Evolutionary conservation across 495 filamentous ascomycete species (phyloP), one percentile per base, ranked within the genome.

Genomic region (Parathielavia hyrcaniae): DNA sequence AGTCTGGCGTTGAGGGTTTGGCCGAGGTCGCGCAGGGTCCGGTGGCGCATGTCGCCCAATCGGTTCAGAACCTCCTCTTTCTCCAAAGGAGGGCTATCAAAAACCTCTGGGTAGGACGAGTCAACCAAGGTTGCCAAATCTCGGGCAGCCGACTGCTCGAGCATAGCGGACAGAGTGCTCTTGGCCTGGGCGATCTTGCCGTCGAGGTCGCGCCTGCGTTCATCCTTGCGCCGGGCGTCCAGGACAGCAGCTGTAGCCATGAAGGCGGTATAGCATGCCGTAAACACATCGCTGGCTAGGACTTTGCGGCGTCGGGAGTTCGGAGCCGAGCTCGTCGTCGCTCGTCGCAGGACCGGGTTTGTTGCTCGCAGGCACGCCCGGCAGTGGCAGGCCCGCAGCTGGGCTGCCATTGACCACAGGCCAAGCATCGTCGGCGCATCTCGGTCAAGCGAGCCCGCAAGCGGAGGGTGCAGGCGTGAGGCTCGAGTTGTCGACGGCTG

Each of bases 251-350:
- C 89, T n/a, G 83, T 81, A 3, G 84, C 86, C 57, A 89, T 82
- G 39, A 90, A 83, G 53, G 84, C 83, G 4, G 84, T 84, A 64
- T 89, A 90, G 59, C 83, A 78, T 13, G 84, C 81, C 4, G 86
- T 90, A 55, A 86, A 83, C 16, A 85, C 73, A 69, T 86, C 83
- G 63, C 77, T 81, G 62, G 76, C 74, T 1, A 76, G 75, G 50
- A 83, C 68, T 62, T 74, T 75, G 32, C 77, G 78, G 65, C 74
- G 75, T 41, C 75, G 70, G 50, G 79, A 75, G 23, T 77, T 40
- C 46, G 34, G 39, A 13, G 57, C 30, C 7, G 35, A 41, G 20
- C 60, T 49, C 19, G 53, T 55, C 26, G 57, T 57, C 50, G 59
- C 43, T 46, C 39, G 57, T 9, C 54, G 50, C 22, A 59, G 34